phyloP scores from a whole-genome alignment of 805 yeast genomes.

The Saccharomycopsis sp. region DNA sequence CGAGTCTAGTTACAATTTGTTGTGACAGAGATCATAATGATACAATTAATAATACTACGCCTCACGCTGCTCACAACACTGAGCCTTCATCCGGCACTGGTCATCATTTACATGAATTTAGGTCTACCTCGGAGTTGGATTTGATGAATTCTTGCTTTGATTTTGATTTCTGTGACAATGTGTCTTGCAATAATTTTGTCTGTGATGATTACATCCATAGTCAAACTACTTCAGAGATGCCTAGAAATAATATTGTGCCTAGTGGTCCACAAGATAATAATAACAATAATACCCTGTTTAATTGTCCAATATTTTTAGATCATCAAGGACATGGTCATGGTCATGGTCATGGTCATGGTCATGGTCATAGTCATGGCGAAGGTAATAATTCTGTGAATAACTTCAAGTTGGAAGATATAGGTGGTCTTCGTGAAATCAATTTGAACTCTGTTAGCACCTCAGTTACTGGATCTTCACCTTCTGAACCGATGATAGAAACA shows the following conservation, averaged over 20 bases:
- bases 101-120: slow-evolving; percentile 20
- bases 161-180: slow-evolving; percentile 21
- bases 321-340: slow-evolving; percentile 17
- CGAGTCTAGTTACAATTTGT: slow-evolving; percentile 20
- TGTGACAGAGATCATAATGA: slow-evolving; percentile 17
- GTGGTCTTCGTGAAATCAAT: no score
- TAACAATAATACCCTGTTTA: slow-evolving; percentile 2
- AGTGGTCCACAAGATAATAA: no score
- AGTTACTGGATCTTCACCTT: background rate
- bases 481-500: no score
- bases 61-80: no score
- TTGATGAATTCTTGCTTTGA: slow-evolving; percentile 22
- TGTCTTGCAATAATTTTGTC: slow-evolving; percentile 19
- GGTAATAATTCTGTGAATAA: no score
- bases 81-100: no score
- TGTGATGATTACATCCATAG: slow-evolving; percentile 21
- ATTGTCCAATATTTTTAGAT: slow-evolving; percentile 9
- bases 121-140: slow-evolving; percentile 17
- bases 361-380: background rate
- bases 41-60: background rate
- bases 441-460: slow-evolving; percentile 16
- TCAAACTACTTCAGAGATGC: background rate
- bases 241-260: background rate
- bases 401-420: no score
- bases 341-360: slow-evolving; percentile 11